These are phyloP conservation scores for Solanum sparsipilum DNA, from an alignment of 257 asterid species.

Conservation along the genomic window DNA sequence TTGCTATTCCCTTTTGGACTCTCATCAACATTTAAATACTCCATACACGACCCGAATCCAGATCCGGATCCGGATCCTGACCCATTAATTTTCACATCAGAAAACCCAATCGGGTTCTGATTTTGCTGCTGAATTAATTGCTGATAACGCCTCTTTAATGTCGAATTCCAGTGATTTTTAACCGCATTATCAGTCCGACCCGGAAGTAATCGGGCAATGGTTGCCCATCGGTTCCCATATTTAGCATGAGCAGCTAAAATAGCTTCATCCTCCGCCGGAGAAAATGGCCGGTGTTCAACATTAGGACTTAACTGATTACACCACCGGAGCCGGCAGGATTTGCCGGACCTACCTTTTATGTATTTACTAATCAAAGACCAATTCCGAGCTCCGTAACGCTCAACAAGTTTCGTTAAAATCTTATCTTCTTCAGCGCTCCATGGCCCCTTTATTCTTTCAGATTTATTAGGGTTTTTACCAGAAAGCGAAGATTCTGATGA, in stretches of 20 bases:
- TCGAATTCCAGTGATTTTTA: slow-evolving; percentile 78
- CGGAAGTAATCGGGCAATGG: slow-evolving; percentile 70
- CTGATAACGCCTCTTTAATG: slow-evolving; percentile 41
- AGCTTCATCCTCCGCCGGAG: slow-evolving; percentile 52
- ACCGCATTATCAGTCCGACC: slow-evolving; percentile 92
- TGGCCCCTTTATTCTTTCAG: slow-evolving; percentile 61
- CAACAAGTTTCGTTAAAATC: slow-evolving; percentile 64
- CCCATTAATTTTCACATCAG: background rate
- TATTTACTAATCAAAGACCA: slow-evolving; percentile 76
- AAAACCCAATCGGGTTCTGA: background rate
- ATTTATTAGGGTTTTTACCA: slow-evolving; percentile 11
- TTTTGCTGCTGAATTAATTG: background rate
- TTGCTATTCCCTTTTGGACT: background rate
- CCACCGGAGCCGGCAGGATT: slow-evolving; percentile 78
- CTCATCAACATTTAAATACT: background rate
- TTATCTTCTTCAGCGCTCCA: slow-evolving; percentile 90
- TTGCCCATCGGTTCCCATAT: slow-evolving; percentile 82
- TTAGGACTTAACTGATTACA: slow-evolving; percentile 75
- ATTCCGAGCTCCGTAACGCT: slow-evolving; percentile 56
- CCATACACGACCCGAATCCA: background rate
- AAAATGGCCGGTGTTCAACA: slow-evolving; percentile 78
- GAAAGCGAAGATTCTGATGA: slow-evolving; percentile 28
- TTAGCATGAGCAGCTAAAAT: slow-evolving; percentile 54
- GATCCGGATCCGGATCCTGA: background rate
- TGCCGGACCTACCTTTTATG: slow-evolving; percentile 72